These are phyloP conservation scores for Gonium pectorale DNA, from an alignment of 139 green algal genomes.

Conservation along the genomic window DNA sequence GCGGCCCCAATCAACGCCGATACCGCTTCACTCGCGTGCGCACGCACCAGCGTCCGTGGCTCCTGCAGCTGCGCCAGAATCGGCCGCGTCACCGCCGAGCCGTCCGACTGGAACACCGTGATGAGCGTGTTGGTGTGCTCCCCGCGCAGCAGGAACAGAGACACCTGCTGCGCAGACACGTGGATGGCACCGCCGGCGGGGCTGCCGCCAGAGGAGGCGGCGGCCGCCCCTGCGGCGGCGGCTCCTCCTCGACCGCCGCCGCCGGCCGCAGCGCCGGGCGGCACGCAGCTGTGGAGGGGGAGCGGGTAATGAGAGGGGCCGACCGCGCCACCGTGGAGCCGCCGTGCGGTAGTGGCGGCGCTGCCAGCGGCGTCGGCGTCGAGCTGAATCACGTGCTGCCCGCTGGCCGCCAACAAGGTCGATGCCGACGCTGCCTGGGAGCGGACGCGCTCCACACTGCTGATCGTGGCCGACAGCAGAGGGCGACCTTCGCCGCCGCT, in stretches of 20 bases:
- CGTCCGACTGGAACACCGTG: conserved; percentile 36
- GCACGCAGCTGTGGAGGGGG: background rate
- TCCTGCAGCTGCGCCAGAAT: conserved; percentile 42
- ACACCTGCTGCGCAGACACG: conserved; percentile 36
- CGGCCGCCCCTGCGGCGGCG: background rate
- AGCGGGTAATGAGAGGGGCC: conserved; percentile 19
- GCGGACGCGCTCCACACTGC: background rate
- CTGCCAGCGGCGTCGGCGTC: background rate
- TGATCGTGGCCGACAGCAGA: too few relatives aligned
- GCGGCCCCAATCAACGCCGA: too few relatives aligned
- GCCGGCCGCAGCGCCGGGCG: too few relatives aligned
- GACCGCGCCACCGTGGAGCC: too few relatives aligned
- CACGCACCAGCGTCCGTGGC: conserved; percentile 27
- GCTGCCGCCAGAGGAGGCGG: background rate
- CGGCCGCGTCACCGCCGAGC: background rate
- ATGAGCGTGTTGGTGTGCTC: conserved; percentile 37
- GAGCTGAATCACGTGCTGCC: too few relatives aligned
- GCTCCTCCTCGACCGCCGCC: background rate
- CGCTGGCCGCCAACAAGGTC: background rate
- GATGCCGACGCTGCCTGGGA: background rate
- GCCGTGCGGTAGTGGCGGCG: too few relatives aligned
- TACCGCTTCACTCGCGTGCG: too few relatives aligned
- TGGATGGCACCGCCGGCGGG: conserved; percentile 18
- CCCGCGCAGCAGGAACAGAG: conserved; percentile 28
- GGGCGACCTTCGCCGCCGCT: too few relatives aligned